Base-by-base conservation (phyloP, 495 filamentous ascomycete species). In the Penicillium pulvis region DNA sequence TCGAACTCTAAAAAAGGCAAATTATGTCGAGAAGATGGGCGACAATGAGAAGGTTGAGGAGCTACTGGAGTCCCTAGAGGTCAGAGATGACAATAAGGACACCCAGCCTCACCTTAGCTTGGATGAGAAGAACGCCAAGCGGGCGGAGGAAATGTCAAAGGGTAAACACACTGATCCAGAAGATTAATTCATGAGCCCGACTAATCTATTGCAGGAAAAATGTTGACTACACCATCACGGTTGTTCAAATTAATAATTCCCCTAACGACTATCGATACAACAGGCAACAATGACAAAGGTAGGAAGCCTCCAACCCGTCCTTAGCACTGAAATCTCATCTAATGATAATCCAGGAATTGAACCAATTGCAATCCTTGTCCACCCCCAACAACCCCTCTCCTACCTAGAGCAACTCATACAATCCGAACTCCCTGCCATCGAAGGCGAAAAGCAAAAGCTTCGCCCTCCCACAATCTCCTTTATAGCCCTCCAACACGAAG, bases 321-420 rank as follows among this genome's bases (percentile, higher is more conserved):
- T n/a, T 12, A 33, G 33, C 7, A 5, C 14, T 44, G 10, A 14
- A 20, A 6, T 35, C 33, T 0, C 17, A 49, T 35, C 46, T 49
- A 30, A 49, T 0, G 6, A 6, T 11, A 14, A 14, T 8, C 26
- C 81, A 74, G 83, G 85, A 45, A 81, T 91, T 30, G 90, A 94
- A 68, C 90, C 93, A 0, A 83, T 97, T 7, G 92, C 92, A 7
- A 84, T 98, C 2, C 84, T 98, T 7, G 80, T 97, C 6, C 93
- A 98, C 71, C 91, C 93, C 0, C 90, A 94, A 62, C 93, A 98
- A 70, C 93, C 93, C 0, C 80, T 98, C 16, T 96, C 92, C 28
- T 95, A 96, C 71, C 85, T 97, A 42, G 92, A 96, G 71, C 87
- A 90, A 3, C 77, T 98, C 3, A 91, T 97, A 59, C 93, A 97